Evolutionary conservation across 768 basidiomycete species (phyloP), one percentile per base, ranked within the genome.

Genomic region (Cytidiella melzeri): DNA sequence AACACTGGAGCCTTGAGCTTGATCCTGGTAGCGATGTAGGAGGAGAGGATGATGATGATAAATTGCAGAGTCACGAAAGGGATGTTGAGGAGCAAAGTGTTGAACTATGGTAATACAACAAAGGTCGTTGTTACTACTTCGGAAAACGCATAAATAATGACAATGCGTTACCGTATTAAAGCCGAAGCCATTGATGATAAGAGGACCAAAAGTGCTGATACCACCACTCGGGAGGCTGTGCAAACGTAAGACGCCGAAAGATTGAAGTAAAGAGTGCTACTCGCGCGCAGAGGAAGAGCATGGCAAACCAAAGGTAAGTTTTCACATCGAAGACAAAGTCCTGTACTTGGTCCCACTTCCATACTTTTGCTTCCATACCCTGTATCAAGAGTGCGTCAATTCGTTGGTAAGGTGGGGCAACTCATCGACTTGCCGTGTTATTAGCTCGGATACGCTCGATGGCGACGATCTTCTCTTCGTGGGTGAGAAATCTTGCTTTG

Each of bases 51-150:
- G 45, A 68, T 72, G 44, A 69, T 28, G 43, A 71, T 56, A 27
- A 73, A 64, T 57, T 75, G 73, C 18, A 77, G 57, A 11, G 64
- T 63, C 20, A 65, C 61, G 57, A 75, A 77, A 3, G 74, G 74
- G 48, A 74, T 72, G 52, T 74, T 74, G 62, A 78, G 70, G n/a
- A 76, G 60, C 27, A 76, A 72, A 23, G 73, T 72, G 4, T 66
- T 38, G 45, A 69, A 68, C 45, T 67, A 30, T 24, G 21, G 20
- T 11, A n/a, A n/a, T n/a, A n/a, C n/a, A n/a, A 7, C 39, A 50
- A 36, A 19, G 13, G 9, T 9, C 19, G 41, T 21, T 41, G 9
- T 19, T 19, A 19, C 45, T 5, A 36, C 18, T 10, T 12, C 30
- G 5, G 21, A 9, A 6, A 11, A 20, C 6, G 26, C 18, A 7